Evolutionary conservation across 177 flowering plant genomes (phyloP), one percentile per base, ranked within the genome.

Genomic region (Telopea speciosissima): DNA sequence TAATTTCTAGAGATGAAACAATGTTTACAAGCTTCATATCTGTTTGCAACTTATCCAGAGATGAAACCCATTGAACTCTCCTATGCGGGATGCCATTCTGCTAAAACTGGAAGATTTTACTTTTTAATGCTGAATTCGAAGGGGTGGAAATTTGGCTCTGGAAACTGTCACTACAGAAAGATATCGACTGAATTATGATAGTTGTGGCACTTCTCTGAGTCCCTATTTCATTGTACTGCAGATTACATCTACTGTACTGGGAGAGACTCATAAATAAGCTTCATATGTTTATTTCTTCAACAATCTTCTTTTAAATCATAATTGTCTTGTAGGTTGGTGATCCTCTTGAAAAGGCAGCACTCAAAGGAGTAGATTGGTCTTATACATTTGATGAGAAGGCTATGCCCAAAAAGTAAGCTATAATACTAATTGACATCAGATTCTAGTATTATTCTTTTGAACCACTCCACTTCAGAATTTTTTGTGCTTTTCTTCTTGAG

Each of bases 281-380:
- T 36, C 40, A 36, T 36, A 36, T 36, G 40, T 36, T 36, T 5
- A 36, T 36, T 49, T 49, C 54, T 49, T 49, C 9, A 49, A 44
- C 45, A 16, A 66, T 60, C 36, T 67, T 0, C 22, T n/a, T 44
- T 71, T 67, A 14, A 44, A 64, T 33, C 14, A 22, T 25, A 45
- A 17, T 60, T 69, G 68, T 65, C 63, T 67, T 82, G 70, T 77
- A 94, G 99, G 99, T 96, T 79, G 99, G 99, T 68, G 99, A 96
- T 88, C 99, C 99, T 78, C 95, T 96, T 76, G 99, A 96, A 84
- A 96, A 96, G 83, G 99, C 99, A 73, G 97, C 98, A 63, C 89
- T 96, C 17, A 91, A 91, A 75, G 99, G 98, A 68, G 91, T 96
- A 71, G 95, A 96, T 24, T 96, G 99, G 99, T 72, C 72, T 28